Evolutionary conservation across 441 rosid species (phyloP).

Genomic region (Omphalea diandra): DNA sequence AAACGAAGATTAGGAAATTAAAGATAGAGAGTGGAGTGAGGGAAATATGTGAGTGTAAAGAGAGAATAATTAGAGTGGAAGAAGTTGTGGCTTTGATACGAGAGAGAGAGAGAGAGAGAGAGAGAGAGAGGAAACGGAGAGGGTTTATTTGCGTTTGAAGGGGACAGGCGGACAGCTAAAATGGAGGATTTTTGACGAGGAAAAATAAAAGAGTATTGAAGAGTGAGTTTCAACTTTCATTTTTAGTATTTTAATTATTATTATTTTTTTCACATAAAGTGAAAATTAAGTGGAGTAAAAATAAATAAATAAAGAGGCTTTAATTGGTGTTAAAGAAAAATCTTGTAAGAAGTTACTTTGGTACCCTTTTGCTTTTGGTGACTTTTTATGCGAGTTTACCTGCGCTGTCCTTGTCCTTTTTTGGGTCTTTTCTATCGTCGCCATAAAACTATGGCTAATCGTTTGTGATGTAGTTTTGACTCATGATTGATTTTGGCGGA

Average conservation of each 20-base stretch:
- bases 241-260: too few species aligned
- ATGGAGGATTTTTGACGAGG: conserved; percentile 65
- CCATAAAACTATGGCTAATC: too few species aligned
- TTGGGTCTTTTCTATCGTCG: background rate
- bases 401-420: conserved; percentile 5
- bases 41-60: conserved; percentile 28
- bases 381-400: background rate
- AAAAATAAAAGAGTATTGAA: conserved; percentile 9
- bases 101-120: conserved; percentile 31
- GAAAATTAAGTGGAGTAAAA: too few species aligned
- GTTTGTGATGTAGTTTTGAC: too few species aligned
- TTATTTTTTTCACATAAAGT: too few species aligned
- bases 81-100: conserved; percentile 44
- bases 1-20: background rate
- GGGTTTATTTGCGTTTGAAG: conserved; percentile 73
- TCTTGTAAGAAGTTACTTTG: conserved; percentile 29
- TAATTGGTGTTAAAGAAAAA: conserved; percentile 32
- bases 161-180: conserved; percentile 76
- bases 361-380: conserved; percentile 38
- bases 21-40: conserved; percentile 31
- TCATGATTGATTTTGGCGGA: conserved; percentile 6
- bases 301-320: conserved; percentile 24
- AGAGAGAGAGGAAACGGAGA: too few species aligned
- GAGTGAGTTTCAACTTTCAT: too few species aligned
- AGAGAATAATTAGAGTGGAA: conserved; percentile 35